Evolutionary conservation across 495 filamentous ascomycete genomes (phyloP), one percentile per base, ranked within the genome.

Genomic region (Penicillium nucicola): DNA sequence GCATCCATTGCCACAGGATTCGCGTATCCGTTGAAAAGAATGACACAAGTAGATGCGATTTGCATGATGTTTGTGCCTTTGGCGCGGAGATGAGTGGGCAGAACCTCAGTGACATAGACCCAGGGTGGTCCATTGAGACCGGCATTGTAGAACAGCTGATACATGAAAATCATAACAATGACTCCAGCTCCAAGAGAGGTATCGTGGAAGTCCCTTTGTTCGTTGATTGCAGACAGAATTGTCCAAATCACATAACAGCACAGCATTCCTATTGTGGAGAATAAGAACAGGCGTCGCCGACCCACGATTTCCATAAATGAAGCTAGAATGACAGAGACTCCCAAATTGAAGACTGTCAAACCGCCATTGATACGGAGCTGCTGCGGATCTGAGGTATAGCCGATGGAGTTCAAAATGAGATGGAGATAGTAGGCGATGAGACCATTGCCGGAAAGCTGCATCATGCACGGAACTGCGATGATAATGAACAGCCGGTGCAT

Each of bases 251-350:
- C 64, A 57, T 80, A 83, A 44, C 75, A 76, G 23, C 66, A 48
- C 42, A 80, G 69, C 79, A 84, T 86, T 34, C 74, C 75, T 7
- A 61, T 63, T 4, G 82, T 85, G 18, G 80, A 68, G 57, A 78
- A 77, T 15, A 87, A 69, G 31, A 86, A 86, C 41, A 79, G 65
- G 32, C 74, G 71, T 41, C 82, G 74, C 14, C 81, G 76, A 42
- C 82, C 81, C 20, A 84, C 63, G 6, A 80, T 66, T 46, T 90
- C 87, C 8, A 85, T 80, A 50, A 87, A 76, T 41, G 77, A 73
- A 20, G 87, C 81, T 9, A 85, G 84, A 15, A 77, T 63, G 5
- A 84, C 73, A 3, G 84, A 84, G 53, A 80, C 80, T 14, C 80
- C 64, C 62, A 88, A 82, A 28, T 77, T 79, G 41, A 85, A 74